Conservation (phyloP, 1,139 yeast species). For the Protomyces lactucae-debilis region DNA sequence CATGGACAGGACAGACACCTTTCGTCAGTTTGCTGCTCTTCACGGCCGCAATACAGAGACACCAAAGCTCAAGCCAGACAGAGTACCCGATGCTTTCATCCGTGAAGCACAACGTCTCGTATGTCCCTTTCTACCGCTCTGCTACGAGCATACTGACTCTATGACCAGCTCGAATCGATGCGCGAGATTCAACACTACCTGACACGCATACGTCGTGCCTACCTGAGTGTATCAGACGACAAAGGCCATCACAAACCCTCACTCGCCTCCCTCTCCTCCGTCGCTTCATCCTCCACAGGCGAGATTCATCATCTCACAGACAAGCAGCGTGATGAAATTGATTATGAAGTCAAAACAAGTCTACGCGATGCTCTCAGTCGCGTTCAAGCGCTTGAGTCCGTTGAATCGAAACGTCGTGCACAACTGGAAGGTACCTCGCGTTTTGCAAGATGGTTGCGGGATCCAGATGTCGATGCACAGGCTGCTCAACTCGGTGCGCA, state of each 20-base stretch:
- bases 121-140: not conserved
- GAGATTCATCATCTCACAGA: slow-evolving; percentile 37
- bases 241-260: not conserved
- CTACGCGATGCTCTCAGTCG: slow-evolving; percentile 40
- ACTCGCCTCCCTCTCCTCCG: not conserved
- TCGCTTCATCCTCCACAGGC: not conserved
- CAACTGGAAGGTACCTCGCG: not conserved
- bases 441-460: not conserved
- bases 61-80: not conserved
- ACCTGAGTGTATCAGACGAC: not conserved
- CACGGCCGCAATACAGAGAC: not conserved
- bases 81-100: not conserved
- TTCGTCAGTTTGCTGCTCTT: not conserved
- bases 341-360: slow-evolving; percentile 41
- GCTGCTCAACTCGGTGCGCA: slow-evolving; percentile 35
- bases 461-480: slow-evolving; percentile 34
- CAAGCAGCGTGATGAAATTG: slow-evolving; percentile 43
- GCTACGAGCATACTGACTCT: not conserved
- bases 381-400: slow-evolving; percentile 40
- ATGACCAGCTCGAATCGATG: not conserved
- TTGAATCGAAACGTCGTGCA: slow-evolving; percentile 25
- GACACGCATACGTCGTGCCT: not conserved
- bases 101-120: not conserved
- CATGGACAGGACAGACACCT: not conserved
- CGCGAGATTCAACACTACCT: not conserved